phyloP scores from a whole-genome alignment of 495 filamentous ascomycete genomes.

The Penicillium pancosmium region DNA sequence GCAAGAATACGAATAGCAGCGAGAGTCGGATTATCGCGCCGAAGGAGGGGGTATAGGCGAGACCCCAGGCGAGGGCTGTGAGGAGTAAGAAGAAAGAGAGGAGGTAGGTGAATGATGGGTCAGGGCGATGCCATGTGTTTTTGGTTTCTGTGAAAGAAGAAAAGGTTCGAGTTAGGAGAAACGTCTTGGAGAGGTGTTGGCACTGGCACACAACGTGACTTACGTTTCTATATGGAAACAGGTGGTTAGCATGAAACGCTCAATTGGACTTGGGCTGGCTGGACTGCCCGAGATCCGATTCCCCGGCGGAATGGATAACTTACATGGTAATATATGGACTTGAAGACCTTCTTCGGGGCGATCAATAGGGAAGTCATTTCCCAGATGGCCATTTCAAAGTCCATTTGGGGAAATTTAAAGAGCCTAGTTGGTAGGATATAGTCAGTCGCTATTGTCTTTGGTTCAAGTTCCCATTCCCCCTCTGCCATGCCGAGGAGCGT shows the following conservation, averaged over 20 bases:
- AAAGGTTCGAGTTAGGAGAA: not conserved
- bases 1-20: slow-evolving; percentile 66
- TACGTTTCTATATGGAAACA: slow-evolving; percentile 59
- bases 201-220: slow-evolving; percentile 8
- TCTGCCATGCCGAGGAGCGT: not conserved
- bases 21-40: slow-evolving; percentile 60
- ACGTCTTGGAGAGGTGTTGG: slow-evolving; percentile 4
- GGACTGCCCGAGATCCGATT: too few relatives aligned
- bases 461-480: not conserved
- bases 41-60: slow-evolving; percentile 65
- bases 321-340: slow-evolving; percentile 78
- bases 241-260: slow-evolving; percentile 15
- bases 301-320: slow-evolving; percentile 13
- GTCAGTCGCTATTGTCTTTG: not conserved
- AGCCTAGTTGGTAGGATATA: slow-evolving; percentile 37
- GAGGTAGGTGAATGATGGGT: slow-evolving; percentile 78
- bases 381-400: slow-evolving; percentile 78
- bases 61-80: slow-evolving; percentile 72
- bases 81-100: slow-evolving; percentile 74
- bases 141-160: slow-evolving; percentile 60
- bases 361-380: slow-evolving; percentile 76
- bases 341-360: slow-evolving; percentile 76
- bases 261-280: not conserved
- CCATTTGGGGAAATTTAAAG: slow-evolving; percentile 71
- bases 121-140: slow-evolving; percentile 76